Evolutionary conservation across 192 early-diverging fungal species (phyloP), one percentile per base, ranked within the genome.

Genomic region (Cladochytrium replicatum): DNA sequence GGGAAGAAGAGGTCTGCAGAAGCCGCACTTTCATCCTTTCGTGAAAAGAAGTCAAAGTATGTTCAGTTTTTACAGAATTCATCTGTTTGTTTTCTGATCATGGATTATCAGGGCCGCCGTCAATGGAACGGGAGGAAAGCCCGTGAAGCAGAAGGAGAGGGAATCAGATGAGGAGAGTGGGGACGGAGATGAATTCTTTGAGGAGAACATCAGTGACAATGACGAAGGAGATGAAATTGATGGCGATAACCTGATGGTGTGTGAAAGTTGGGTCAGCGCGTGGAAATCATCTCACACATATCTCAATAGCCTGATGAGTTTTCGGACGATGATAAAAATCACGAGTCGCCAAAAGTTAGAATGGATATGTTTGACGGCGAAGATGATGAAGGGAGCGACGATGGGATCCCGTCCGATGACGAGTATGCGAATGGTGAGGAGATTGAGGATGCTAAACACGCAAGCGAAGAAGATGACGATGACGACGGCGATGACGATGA

Each of bases 401-500:
- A 57, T 41, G 61, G 17, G 13, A 13, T 37, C 34, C 17, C 13
- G 13, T 37, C 17, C 13, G 29, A 48, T 2, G 63, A 38, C 8
- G 52, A 54, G 6, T 9, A 27, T 32, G 48, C 30, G 31, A 61
- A 63, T 29, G 50, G 44, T 15, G 58, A 51, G 6, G 46, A 54
- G 9, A 47, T 28, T 23, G 64, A 58, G 17, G 29, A 48, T 2
- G 63, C 41, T 9, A 49, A 54, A 6, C 9, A 27, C 38, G 48
- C 30, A 32, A 61, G 60, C 25, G 50, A 48, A 13, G 58, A 55
- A 23, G 66, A 58, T 25, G 58, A 76, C 58, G 45, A 72, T 45
- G 21, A 63, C 58, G 64, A 70, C 55, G 66, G 67, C 60, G 61
- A 75, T 24, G 52, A 66, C 54, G 55, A 81, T 37, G 63, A 76